Percentiles rank a stretch among this genome's conserved stretches.
phyloP scores from a whole-genome alignment of 352 stramenopile genomes.

The Peronospora tabacina region DNA sequence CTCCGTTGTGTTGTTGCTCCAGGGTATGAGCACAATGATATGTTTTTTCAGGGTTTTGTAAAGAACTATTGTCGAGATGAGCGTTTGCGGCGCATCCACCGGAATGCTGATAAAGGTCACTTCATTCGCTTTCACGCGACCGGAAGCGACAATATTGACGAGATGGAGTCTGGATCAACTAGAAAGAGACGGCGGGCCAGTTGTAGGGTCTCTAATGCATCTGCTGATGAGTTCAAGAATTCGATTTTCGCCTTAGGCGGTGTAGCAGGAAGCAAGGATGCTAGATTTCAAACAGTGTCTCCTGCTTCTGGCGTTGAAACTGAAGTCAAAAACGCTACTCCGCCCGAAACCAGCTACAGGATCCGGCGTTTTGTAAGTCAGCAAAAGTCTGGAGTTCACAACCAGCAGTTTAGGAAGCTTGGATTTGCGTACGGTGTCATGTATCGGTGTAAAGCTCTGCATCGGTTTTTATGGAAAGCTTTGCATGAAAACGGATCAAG shows the following conservation, averaged over 20 bases:
- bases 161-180: slow-evolving; percentile 8
- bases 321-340: slow-evolving; percentile 6
- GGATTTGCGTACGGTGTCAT: slow-evolving; percentile 78
- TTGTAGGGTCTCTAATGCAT: slow-evolving; percentile 2
- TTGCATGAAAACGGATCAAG: slow-evolving; percentile 37
- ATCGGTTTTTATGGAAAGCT: slow-evolving; percentile 63
- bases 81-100: slow-evolving; percentile 55
- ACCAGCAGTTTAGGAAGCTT: slow-evolving; percentile 62
- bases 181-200: slow-evolving; percentile 21
- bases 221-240: not conserved
- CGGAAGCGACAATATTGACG: slow-evolving; percentile 41
- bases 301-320: slow-evolving; percentile 15
- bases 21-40: slow-evolving; percentile 59
- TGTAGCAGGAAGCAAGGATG: not conserved
- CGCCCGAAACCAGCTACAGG: slow-evolving; percentile 52
- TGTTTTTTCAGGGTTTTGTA: slow-evolving; percentile 63
- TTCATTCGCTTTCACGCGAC: slow-evolving; percentile 43
- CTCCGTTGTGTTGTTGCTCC: slow-evolving; percentile 60
- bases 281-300: slow-evolving; percentile 6
- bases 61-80: slow-evolving; percentile 75
- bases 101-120: slow-evolving; percentile 48
- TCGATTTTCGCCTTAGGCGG: slow-evolving; percentile 3
- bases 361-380: slow-evolving; percentile 64
- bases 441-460: slow-evolving; percentile 76
- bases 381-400: slow-evolving; percentile 44